phyloP scores from a whole-genome alignment of 768 basidiomycete genomes.

The Goffeauzyma gilvescens region DNA sequence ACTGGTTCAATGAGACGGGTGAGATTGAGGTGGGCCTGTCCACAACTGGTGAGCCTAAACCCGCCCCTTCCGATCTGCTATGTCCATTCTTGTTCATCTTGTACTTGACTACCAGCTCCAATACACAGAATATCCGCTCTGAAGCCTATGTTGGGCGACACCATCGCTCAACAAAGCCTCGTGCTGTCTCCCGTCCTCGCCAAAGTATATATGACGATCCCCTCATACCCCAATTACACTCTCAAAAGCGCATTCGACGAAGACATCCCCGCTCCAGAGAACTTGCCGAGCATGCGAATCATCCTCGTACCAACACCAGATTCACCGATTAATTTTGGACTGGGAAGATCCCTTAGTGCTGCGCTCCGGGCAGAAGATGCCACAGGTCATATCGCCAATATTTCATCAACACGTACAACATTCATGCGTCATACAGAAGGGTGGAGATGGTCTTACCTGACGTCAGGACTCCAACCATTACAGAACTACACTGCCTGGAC shows the following conservation, averaged over 20 bases:
- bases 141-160: conserved; percentile 24
- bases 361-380: conserved; percentile 11
- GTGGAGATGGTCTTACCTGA: conserved; percentile 18
- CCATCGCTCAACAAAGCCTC: conserved; percentile 21
- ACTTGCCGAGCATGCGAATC: not conserved
- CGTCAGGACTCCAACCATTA: conserved; percentile 10
- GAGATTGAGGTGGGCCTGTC: conserved; percentile 24
- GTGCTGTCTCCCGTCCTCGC: conserved; percentile 25
- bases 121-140: conserved; percentile 13
- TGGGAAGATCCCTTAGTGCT: conserved; percentile 20
- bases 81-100: not conserved
- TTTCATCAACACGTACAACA: no score
- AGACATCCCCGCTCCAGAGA: conserved; percentile 8
- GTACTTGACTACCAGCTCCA: conserved; percentile 14
- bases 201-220: conserved; percentile 9
- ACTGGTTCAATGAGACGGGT: conserved; percentile 9
- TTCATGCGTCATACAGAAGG: no score
- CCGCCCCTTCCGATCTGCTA: not conserved
- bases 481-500: conserved; percentile 29
- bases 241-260: conserved; percentile 17
- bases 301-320: conserved; percentile 22
- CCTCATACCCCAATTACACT: conserved; percentile 31
- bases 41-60: conserved; percentile 13
- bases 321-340: conserved; percentile 15
- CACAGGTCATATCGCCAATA: not conserved